Evolutionary conservation across 176 grass and related monocot genomes (phyloP).

Genomic region (Bromus sterilis): DNA sequence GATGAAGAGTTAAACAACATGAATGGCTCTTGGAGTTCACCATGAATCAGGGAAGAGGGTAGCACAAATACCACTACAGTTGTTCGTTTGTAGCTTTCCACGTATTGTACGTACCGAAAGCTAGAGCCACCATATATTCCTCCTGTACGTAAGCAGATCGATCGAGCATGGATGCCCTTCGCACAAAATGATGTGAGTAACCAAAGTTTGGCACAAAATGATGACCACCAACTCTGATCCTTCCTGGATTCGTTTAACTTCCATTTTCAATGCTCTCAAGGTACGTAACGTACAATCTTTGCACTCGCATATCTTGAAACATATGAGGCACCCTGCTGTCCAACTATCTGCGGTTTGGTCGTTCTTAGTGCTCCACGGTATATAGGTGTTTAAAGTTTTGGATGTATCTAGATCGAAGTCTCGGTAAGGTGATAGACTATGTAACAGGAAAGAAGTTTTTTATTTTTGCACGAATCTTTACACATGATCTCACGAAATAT

Average conservation of each 20-base stretch:
- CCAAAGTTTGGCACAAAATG: conserved; percentile 24
- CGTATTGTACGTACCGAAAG: conserved; percentile 16
- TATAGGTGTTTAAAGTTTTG: too few relatives aligned
- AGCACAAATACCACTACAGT: not conserved
- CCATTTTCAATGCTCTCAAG: not conserved
- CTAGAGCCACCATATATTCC: conserved; percentile 30
- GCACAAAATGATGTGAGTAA: not conserved
- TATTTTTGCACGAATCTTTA: too few relatives aligned
- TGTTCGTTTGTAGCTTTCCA: conserved; percentile 1
- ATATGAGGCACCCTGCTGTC: not conserved
- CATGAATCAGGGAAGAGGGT: not conserved
- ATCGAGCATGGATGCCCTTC: not conserved
- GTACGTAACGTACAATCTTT: conserved; percentile 29
- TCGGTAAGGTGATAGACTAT: too few relatives aligned
- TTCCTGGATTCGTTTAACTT: not conserved
- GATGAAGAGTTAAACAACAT: not conserved
- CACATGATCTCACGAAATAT: too few relatives aligned
- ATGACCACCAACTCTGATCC: not conserved
- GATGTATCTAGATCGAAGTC: too few relatives aligned
- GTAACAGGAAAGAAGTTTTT: too few relatives aligned
- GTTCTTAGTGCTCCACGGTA: too few relatives aligned
- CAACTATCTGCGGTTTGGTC: not conserved
- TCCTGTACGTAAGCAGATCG: conserved; percentile 38
- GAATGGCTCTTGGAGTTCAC: not conserved
- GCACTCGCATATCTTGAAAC: conserved; percentile 11